Percentiles rank a stretch among this genome's conserved stretches.
Evolutionary conservation across 495 filamentous ascomycete genomes (phyloP).

Genomic region (Collariella sp.): DNA sequence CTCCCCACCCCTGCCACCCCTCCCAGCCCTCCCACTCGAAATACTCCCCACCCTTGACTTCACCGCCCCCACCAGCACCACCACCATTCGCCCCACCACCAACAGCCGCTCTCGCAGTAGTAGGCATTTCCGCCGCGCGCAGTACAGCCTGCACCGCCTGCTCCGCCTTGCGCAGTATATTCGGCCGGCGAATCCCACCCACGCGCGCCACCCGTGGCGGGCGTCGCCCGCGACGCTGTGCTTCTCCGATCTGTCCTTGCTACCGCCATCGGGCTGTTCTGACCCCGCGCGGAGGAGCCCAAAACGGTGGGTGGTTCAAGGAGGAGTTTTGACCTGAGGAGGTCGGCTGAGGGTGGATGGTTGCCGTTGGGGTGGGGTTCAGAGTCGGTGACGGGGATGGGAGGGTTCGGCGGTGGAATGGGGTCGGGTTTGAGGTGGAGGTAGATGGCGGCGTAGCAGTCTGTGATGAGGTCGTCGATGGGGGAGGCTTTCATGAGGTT

Average conservation of each 20-base stretch:
- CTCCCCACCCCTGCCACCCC: slow-evolving; percentile 16
- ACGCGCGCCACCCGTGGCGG: slow-evolving; percentile 24
- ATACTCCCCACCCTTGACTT: slow-evolving; percentile 33
- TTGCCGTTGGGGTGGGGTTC: slow-evolving; percentile 23
- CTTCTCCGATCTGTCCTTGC: slow-evolving; percentile 31
- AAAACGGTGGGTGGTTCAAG: slow-evolving; percentile 7
- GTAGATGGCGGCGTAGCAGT: slow-evolving; percentile 79
- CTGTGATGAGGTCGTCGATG: slow-evolving; percentile 84
- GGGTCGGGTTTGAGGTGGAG: slow-evolving; percentile 37
- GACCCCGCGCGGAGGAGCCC: slow-evolving; percentile 24
- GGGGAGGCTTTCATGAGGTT: slow-evolving; percentile 72
- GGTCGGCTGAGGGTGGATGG: slow-evolving; percentile 8
- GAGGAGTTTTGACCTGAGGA: slow-evolving; percentile 38
- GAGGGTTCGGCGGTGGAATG: neutral
- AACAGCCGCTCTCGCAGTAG: neutral
- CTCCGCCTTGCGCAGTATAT: slow-evolving; percentile 44
- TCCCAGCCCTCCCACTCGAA: slow-evolving; percentile 33
- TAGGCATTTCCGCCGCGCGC: slow-evolving; percentile 33
- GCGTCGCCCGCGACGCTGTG: slow-evolving; percentile 28
- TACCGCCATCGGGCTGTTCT: slow-evolving; percentile 22
- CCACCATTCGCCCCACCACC: neutral
- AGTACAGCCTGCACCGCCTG: slow-evolving; percentile 36
- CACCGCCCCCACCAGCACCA: neutral
- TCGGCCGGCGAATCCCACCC: slow-evolving; percentile 35
- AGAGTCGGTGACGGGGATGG: slow-evolving; percentile 8